Base-by-base conservation (phyloP, 2,329 filamentous ascomycete genomes). In the Pseudovirgaria hyperparasitica region DNA sequence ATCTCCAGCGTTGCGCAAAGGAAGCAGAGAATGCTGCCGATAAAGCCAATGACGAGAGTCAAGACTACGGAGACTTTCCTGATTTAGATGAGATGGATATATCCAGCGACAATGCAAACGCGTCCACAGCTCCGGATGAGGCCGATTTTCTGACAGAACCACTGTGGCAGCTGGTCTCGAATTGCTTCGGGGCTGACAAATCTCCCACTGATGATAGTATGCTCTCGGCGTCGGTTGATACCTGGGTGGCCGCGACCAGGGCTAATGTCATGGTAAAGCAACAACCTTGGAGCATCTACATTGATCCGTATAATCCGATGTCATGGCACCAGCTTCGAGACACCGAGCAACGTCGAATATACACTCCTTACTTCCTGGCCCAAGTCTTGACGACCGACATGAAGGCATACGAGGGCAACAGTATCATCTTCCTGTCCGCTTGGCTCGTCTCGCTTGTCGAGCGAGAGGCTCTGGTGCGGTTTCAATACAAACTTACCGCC, bases 21-120 rank as follows among this genome's bases (percentile, higher is more conserved):
- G 19, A 22, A 12, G 17, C 35, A n/a, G 27, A 44, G n/a, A 28
- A 31, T 9, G 42, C 56, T 15, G 39, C 38, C 5, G 52, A 57
- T 22, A 28, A 37, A 12, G 36, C 27, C 9, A 66, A 59, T 29
- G 70, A 75, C 27, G 72, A 76, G 28, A 76, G 71, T 35, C 72
- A 76, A 42, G 71, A 76, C 24, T 76, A 72, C 39, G 71, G 71
- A 16, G 69, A 72, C 32, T 70, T 64, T 53, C 54, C 61, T 13
- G 69, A 59, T 12, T 53, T 74, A 26, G 62, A 68, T 30, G 62
- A 65, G 20, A 41, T 50, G 5, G 48, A 53, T 43, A 56, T 22
- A 38, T 48, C 6, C 47, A 52, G 15, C 41, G 51, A 16, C 15
- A 25, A 11, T 7, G 19, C 12, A 2, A 24, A n/a, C n/a, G n/a